A percentile compares a stretch with the other conserved stretches of the same genome.
phyloP scores from a whole-genome alignment of 441 rosid genomes.

The Bruguiera hainesii region DNA sequence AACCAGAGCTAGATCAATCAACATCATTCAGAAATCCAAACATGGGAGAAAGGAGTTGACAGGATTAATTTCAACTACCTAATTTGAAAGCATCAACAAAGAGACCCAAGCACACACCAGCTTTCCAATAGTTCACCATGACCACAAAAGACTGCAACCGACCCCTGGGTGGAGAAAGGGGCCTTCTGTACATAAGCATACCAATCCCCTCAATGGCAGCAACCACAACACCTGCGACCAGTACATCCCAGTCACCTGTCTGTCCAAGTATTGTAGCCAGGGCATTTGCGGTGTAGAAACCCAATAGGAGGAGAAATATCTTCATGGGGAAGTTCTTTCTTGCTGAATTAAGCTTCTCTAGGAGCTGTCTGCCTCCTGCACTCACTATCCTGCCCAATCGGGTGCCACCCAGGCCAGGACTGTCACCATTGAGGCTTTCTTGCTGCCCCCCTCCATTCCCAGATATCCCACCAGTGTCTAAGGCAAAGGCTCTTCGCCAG shows the following conservation, averaged over 20 bases:
- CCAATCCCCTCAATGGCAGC: constrained; percentile 95
- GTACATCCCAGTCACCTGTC: constrained; percentile 97
- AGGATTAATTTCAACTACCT: constrained; percentile 48
- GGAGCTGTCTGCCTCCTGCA: constrained; percentile 73
- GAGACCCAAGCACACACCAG: constrained; percentile 93
- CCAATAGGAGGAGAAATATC: constrained; percentile 75
- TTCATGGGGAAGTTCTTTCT: constrained; percentile 91
- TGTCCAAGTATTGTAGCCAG: constrained; percentile 96
- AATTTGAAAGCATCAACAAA: constrained; percentile 96
- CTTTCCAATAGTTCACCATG: constrained; percentile 93
- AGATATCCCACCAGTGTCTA: constrained; percentile 70
- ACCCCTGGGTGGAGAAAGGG: constrained; percentile 40
- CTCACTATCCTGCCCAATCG: constrained; percentile 82
- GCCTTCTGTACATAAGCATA: constrained; percentile 75
- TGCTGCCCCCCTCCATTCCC: constrained; percentile 46
- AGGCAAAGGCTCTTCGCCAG: constrained; percentile 61
- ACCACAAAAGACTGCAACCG: constrained; percentile 71
- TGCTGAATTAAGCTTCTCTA: constrained; percentile 74
- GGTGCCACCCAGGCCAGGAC: constrained; percentile 66
- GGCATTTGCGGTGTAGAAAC: constrained; percentile 97
- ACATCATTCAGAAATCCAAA: neutral
- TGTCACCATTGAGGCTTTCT: constrained; percentile 45
- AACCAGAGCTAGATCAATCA: neutral
- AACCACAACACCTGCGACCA: constrained; percentile 89
- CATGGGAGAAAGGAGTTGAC: neutral